Conservation (phyloP, 2,329 filamentous ascomycete genomes). For the Capronia coronata region DNA sequence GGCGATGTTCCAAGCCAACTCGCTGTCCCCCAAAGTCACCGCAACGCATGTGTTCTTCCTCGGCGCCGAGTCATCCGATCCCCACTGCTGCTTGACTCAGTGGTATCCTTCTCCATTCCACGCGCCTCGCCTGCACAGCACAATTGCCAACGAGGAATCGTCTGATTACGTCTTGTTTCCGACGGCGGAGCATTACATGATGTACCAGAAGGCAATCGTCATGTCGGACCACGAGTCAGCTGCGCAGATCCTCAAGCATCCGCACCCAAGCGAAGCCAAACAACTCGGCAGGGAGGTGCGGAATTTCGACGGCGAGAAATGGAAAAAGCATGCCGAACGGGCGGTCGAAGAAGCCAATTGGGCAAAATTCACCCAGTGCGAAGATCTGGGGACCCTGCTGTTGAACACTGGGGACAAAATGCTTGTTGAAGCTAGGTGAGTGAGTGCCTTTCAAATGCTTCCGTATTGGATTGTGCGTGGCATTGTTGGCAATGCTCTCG, state of each 20-base stretch:
- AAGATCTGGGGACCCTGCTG: constrained; percentile 28
- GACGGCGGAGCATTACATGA: constrained; percentile 30
- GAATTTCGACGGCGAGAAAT: constrained; percentile 31
- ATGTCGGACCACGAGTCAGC: constrained; percentile 31
- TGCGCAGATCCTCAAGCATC: constrained; percentile 27
- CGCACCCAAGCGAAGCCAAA: constrained; percentile 23
- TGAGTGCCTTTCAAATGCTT: too few relatives aligned
- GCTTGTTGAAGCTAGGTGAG: constrained; percentile 30
- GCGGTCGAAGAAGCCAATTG: constrained; percentile 33
- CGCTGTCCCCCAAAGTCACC: not conserved
- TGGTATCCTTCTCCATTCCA: not conserved
- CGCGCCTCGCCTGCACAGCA: not conserved
- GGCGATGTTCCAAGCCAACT: not conserved
- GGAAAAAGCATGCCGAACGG: constrained; percentile 29
- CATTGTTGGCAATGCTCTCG: too few relatives aligned
- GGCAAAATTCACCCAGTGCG: constrained; percentile 33
- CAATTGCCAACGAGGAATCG: too few relatives aligned
- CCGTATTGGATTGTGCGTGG: too few relatives aligned
- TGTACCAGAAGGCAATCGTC: constrained; percentile 35
- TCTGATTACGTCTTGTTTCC: not conserved
- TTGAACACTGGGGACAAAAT: constrained; percentile 31
- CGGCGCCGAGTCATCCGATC: not conserved
- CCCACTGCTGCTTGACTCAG: not conserved
- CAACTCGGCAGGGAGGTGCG: constrained; percentile 32
- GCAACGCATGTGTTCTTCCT: not conserved